Evolutionary conservation across 208 protist species (phyloP).

Genomic region (Tritrichomonas musculus): DNA sequence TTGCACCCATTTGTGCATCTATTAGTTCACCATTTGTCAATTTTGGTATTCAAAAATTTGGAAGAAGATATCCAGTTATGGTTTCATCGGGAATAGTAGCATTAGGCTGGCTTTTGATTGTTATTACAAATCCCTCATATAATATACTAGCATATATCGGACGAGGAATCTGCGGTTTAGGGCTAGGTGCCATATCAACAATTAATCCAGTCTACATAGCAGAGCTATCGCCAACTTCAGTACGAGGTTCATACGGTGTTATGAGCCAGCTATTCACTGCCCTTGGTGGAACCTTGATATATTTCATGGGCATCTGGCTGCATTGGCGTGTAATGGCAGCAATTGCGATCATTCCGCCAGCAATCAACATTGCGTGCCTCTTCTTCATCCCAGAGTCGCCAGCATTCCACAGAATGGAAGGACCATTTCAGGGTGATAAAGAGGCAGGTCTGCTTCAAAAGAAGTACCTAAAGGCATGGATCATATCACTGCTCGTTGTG

Average conservation of each 20-base stretch:
- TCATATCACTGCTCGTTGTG: not conserved
- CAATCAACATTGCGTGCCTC: not conserved
- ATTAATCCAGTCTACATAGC: not conserved
- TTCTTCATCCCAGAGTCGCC: not conserved
- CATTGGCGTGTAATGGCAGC: not conserved
- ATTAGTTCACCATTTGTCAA: not conserved
- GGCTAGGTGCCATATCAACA: not conserved
- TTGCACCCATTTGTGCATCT: not conserved
- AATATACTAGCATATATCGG: not conserved
- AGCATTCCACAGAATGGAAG: not conserved
- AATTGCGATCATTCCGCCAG: not conserved
- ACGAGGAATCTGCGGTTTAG: not conserved
- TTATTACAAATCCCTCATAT: not conserved
- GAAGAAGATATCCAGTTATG: not conserved
- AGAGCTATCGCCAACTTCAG: not conserved
- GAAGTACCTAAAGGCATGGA: not conserved
- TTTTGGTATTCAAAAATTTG: not conserved
- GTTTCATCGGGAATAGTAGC: not conserved
- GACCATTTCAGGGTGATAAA: not conserved
- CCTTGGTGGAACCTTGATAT: not conserved
- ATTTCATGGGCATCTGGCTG: not conserved
- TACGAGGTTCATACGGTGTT: not conserved
- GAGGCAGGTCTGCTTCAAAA: not conserved
- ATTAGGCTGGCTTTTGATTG: not conserved
- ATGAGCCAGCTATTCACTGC: not conserved